These are phyloP conservation scores for Phytophthora quininea DNA, from an alignment of 352 stramenopile genomes.

Conservation along the genomic window DNA sequence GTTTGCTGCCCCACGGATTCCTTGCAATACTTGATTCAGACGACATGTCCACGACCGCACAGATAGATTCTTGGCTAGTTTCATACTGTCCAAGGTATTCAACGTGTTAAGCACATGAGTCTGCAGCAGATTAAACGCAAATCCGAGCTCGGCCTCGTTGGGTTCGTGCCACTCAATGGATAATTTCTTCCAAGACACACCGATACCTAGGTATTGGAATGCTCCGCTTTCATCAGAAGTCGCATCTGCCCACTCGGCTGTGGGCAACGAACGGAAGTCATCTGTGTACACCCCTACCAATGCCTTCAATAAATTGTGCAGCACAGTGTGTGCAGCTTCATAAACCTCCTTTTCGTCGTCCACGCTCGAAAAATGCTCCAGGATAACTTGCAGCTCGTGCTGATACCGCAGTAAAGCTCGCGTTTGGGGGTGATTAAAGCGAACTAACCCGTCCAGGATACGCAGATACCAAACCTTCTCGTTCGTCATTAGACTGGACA, in stretches of 20 bases:
- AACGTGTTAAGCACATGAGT: slow-evolving; percentile 49
- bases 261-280: slow-evolving; percentile 67
- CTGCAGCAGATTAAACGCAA: slow-evolving; percentile 61
- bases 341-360: slow-evolving; percentile 69
- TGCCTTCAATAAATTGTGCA: slow-evolving; percentile 51
- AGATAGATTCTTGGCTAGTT: slow-evolving; percentile 30
- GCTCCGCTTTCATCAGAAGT: slow-evolving; percentile 45
- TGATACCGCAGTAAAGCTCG: slow-evolving; percentile 42
- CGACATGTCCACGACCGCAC: slow-evolving; percentile 56
- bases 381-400: slow-evolving; percentile 44
- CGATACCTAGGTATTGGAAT: slow-evolving; percentile 66
- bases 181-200: slow-evolving; percentile 58
- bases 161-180: slow-evolving; percentile 70
- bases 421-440: slow-evolving; percentile 39
- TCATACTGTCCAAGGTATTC: slow-evolving; percentile 31
- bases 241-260: slow-evolving; percentile 47
- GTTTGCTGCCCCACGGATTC: slow-evolving; percentile 53
- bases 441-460: slow-evolving; percentile 60
- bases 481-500: slow-evolving; percentile 50
- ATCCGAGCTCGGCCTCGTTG: slow-evolving; percentile 53
- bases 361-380: slow-evolving; percentile 47
- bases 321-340: slow-evolving; percentile 46
- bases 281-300: slow-evolving; percentile 61
- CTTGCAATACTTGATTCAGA: slow-evolving; percentile 51
- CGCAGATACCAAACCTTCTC: slow-evolving; percentile 73